Percentiles rank a stretch among this genome's conserved stretches.
These are phyloP conservation scores for Aspergillus jensenii DNA, from an alignment of 2,329 filamentous ascomycete genomes.

Conservation along the genomic window DNA sequence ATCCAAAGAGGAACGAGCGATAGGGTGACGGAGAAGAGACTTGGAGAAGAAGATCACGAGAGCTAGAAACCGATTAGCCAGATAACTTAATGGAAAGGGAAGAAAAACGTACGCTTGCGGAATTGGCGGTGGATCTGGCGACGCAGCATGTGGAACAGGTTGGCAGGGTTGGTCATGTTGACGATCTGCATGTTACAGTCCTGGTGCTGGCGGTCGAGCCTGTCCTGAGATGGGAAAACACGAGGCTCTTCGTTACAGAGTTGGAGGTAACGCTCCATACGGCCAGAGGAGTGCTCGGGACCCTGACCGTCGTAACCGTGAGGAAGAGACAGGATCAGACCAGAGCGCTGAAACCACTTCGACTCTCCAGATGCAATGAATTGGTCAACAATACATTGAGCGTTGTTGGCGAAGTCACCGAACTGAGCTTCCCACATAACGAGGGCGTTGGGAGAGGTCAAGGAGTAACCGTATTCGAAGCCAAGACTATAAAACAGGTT, in stretches of 20 bases:
- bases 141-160: conserved; percentile 93
- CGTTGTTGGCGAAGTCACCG: conserved; percentile 99
- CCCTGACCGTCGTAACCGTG: conserved; percentile 99
- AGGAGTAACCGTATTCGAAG: conserved; percentile 97
- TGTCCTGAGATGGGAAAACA: conserved; percentile 82
- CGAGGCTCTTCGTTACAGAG: conserved; percentile 97
- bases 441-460: conserved; percentile 93
- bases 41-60: conserved; percentile 99
- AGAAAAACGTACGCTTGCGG: conserved; percentile 79
- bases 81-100: background rate
- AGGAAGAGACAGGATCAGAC: conserved; percentile 91
- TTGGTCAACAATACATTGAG: conserved; percentile 98
- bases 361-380: conserved; percentile 97
- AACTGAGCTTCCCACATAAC: conserved; percentile 99
- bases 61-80: conserved; percentile 52
- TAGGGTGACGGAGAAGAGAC: conserved; percentile 87
- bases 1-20: conserved; percentile 84
- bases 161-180: conserved; percentile 94
- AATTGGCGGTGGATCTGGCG: conserved; percentile 99
- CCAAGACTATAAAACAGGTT: conserved; percentile 71
- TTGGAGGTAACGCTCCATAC: conserved; percentile 96
- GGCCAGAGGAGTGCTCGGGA: conserved; percentile 95
- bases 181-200: conserved; percentile 99
- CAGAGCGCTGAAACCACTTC: conserved; percentile 98
- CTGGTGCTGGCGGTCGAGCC: conserved; percentile 95